A percentile compares a stretch with the other conserved stretches of the same genome.
Conservation (phyloP, 495 filamentous ascomycete genomes). For the Letharia lupina region DNA sequence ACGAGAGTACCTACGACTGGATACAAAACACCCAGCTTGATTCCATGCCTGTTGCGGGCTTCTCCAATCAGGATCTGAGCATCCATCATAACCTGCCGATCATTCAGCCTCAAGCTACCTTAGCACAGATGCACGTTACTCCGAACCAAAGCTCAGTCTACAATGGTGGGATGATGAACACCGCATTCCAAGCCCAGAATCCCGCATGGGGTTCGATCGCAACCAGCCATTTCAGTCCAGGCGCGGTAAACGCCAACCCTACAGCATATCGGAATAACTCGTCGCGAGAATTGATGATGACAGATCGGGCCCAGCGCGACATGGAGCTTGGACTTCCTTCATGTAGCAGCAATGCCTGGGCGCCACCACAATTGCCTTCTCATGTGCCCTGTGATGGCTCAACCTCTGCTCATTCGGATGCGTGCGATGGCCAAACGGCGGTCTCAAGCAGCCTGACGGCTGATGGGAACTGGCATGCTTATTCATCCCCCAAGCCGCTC, state of each 20-base stretch:
- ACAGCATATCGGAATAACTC: neutral
- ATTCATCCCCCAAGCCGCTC: neutral
- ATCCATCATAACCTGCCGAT: neutral
- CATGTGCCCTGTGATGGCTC: neutral
- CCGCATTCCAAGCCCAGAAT: neutral
- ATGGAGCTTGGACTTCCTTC: neutral
- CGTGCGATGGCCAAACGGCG: neutral
- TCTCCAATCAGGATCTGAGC: neutral
- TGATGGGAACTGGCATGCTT: neutral
- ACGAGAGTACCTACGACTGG: neutral
- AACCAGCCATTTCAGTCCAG: neutral
- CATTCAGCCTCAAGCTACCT: neutral
- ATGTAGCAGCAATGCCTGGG: neutral
- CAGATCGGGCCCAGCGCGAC: neutral
- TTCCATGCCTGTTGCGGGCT: neutral
- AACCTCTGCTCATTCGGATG: neutral
- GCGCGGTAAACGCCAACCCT: neutral
- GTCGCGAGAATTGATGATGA: neutral
- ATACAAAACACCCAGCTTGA: neutral
- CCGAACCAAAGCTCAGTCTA: neutral
- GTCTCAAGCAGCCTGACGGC: neutral
- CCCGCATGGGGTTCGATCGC: neutral
- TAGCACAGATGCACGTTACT: neutral
- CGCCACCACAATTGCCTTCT: neutral
- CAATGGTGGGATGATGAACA: neutral